phyloP scores from a whole-genome alignment of 164 flowering plant species.

The Houttuynia cordata region DNA sequence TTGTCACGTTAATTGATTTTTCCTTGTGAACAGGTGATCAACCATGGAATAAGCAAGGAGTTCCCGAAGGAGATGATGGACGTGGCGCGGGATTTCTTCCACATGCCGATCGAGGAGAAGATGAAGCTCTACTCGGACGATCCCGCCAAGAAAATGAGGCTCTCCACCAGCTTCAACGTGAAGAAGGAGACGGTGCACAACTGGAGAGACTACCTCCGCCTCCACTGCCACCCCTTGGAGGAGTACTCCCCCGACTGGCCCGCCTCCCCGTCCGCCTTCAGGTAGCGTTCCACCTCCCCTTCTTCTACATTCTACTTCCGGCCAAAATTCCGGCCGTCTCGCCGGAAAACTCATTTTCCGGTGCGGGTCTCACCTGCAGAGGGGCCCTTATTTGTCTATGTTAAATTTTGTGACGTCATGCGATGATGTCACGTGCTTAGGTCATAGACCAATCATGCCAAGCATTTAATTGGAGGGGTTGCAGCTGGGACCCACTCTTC shows the following conservation, averaged over 20 bases:
- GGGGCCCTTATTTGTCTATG: no score
- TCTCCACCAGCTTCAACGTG: slow-evolving; percentile 17
- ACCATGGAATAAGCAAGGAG: slow-evolving; percentile 3
- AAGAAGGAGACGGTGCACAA: slow-evolving; percentile 23
- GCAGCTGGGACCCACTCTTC: no score
- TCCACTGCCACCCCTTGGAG: slow-evolving; percentile 20
- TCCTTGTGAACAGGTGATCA: neutral
- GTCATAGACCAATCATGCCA: no score
- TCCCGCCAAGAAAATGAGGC: slow-evolving; percentile 15
- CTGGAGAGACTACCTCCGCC: slow-evolving; percentile 33
- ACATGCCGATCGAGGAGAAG: slow-evolving; percentile 30
- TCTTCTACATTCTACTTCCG: no score
- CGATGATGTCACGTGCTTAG: no score
- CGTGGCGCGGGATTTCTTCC: slow-evolving; percentile 24
- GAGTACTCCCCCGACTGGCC: slow-evolving; percentile 19
- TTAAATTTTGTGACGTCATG: no score
- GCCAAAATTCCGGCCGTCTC: no score
- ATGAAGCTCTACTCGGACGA: slow-evolving; percentile 20
- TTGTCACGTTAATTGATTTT: no score
- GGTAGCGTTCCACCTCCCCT: neutral
- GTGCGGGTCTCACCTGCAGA: no score
- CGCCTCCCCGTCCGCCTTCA: slow-evolving; percentile 17
- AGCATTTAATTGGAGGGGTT: no score
- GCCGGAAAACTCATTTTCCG: no score
- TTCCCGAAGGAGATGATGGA: slow-evolving; percentile 5